Conservation (phyloP, 805 yeast species). For the Metschnikowia arizonensis region DNA sequence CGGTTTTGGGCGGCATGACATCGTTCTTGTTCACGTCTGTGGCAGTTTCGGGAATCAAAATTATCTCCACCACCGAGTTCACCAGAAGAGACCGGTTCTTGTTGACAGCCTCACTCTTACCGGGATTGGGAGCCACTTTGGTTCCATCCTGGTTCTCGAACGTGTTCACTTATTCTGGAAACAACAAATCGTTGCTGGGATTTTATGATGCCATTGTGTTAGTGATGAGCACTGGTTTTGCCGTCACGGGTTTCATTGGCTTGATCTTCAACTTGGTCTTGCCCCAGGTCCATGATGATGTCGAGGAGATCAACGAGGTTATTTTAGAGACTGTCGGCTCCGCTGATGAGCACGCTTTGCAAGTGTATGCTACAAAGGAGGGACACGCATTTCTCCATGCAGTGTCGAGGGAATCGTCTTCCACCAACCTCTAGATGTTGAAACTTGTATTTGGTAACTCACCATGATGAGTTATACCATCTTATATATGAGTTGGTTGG, state of each 20-base stretch:
- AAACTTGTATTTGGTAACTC: background rate
- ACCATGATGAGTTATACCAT: too few species aligned
- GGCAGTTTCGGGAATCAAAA: conserved; percentile 20
- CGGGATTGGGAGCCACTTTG: conserved; percentile 17
- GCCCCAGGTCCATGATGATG: conserved; percentile 18
- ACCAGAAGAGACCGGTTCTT: conserved; percentile 20
- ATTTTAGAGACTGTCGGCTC: conserved; percentile 20
- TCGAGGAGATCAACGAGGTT: conserved; percentile 19
- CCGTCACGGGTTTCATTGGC: conserved; percentile 18
- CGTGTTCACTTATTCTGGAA: conserved; percentile 17
- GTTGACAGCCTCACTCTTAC: conserved; percentile 18
- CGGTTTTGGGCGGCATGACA: conserved; percentile 30
- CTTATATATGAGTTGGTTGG: too few species aligned
- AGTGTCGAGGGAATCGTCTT: conserved; percentile 8
- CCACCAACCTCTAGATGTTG: conserved; percentile 7
- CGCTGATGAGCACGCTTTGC: conserved; percentile 17
- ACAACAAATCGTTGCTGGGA: conserved; percentile 15
- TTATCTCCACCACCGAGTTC: conserved; percentile 20
- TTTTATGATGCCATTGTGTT: conserved; percentile 17
- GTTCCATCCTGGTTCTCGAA: conserved; percentile 17
- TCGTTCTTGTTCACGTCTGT: conserved; percentile 19
- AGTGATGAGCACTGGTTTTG: conserved; percentile 20
- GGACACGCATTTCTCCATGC: conserved; percentile 10
- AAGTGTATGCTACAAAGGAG: conserved; percentile 16
- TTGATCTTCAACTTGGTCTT: conserved; percentile 17